These are phyloP conservation scores for Phytophthora sp. DNA, from an alignment of 352 stramenopile genomes.

Conservation along the genomic window DNA sequence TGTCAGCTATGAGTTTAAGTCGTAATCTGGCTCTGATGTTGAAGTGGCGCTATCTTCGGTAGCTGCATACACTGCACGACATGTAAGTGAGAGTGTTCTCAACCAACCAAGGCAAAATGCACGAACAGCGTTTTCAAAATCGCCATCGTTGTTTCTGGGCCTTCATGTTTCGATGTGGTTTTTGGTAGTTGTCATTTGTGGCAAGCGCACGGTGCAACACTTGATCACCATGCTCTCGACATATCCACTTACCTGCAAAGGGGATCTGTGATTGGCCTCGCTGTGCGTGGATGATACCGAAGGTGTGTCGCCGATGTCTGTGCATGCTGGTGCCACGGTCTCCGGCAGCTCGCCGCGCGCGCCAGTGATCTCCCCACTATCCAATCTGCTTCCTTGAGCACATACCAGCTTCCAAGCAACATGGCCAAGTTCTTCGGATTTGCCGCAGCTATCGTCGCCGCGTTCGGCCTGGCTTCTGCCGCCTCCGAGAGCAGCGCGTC, in stretches of 20 bases:
- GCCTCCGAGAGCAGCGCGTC: slow-evolving; percentile 25
- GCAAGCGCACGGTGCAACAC: slow-evolving; percentile 12
- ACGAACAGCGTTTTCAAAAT: background rate
- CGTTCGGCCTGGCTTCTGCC: slow-evolving; percentile 16
- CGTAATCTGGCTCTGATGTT: slow-evolving; percentile 7
- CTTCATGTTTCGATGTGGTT: background rate
- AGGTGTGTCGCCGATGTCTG: slow-evolving; percentile 11
- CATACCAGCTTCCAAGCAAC: slow-evolving; percentile 20
- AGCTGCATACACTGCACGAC: too few relatives aligned
- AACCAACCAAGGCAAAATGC: too few relatives aligned
- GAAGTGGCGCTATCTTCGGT: slow-evolving; percentile 1
- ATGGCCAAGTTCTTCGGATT: slow-evolving; percentile 33
- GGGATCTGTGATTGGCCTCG: slow-evolving; percentile 16
- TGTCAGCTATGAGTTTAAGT: too few relatives aligned
- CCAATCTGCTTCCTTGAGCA: slow-evolving; percentile 32
- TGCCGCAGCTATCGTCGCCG: slow-evolving; percentile 3
- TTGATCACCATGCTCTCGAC: slow-evolving; percentile 15
- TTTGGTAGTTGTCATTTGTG: slow-evolving; percentile 6
- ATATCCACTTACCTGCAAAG: slow-evolving; percentile 17
- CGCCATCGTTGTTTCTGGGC: slow-evolving; percentile 14
- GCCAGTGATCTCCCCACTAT: slow-evolving; percentile 14
- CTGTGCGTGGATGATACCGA: slow-evolving; percentile 6
- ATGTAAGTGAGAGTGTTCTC: too few relatives aligned
- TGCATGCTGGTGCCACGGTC: background rate
- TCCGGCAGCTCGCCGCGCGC: background rate